These are phyloP conservation scores for Geotrichum restrictum DNA, from an alignment of 1,139 yeast species.

Conservation along the genomic window DNA sequence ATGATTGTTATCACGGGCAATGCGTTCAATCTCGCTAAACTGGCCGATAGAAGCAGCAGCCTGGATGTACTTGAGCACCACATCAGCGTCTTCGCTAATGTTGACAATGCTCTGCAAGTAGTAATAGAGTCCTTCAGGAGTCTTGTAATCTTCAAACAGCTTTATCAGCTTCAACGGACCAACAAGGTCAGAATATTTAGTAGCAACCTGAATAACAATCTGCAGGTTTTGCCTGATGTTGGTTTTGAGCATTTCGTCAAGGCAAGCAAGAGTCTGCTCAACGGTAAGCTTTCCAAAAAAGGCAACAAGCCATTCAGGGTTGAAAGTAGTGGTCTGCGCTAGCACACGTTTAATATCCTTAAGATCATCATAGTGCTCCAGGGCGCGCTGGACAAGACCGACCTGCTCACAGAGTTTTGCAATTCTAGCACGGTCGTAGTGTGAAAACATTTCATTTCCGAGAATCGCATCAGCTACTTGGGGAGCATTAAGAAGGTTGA, in stretches of 20 bases:
- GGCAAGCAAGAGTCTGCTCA: slow-evolving; percentile 85
- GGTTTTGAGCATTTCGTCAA: slow-evolving; percentile 76
- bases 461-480: slow-evolving; percentile 99
- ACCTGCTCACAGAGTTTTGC: slow-evolving; percentile 93
- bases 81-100: slow-evolving; percentile 89
- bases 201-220: slow-evolving; percentile 92
- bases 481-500: slow-evolving; percentile 91
- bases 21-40: slow-evolving; percentile 88
- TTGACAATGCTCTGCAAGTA: slow-evolving; percentile 91
- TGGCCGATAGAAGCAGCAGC: slow-evolving; percentile 90
- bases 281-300: slow-evolving; percentile 93
- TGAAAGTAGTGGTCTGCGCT: slow-evolving; percentile 73
- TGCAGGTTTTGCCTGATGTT: slow-evolving; percentile 87
- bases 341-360: slow-evolving; percentile 94
- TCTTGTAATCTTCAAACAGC: slow-evolving; percentile 87
- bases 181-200: slow-evolving; percentile 89
- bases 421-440: slow-evolving; percentile 88
- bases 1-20: slow-evolving; percentile 88
- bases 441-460: slow-evolving; percentile 93
- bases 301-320: slow-evolving; percentile 88
- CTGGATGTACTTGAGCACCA: slow-evolving; percentile 92
- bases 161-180: slow-evolving; percentile 83
- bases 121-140: slow-evolving; percentile 89
- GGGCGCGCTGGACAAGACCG: slow-evolving; percentile 88
- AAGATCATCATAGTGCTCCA: slow-evolving; percentile 91